phyloP scores from a whole-genome alignment of 2,329 filamentous ascomycete species.

The Saccharata proteae region DNA sequence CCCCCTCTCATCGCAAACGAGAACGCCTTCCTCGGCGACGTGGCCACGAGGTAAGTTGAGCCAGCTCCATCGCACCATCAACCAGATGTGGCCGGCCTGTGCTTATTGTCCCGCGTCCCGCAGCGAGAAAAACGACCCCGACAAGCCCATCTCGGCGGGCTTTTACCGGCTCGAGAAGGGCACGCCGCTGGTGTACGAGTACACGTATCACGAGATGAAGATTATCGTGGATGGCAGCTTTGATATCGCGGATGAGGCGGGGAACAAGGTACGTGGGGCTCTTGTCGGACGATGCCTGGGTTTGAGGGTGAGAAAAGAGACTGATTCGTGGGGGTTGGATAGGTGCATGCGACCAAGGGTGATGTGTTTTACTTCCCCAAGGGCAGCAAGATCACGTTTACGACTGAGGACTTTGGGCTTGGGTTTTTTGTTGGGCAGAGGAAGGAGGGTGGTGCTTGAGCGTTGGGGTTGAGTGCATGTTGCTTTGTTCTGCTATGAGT shows the following conservation, averaged over 20 bases:
- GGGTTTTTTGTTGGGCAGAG: constrained; percentile 42
- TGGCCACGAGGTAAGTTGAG: constrained; percentile 38
- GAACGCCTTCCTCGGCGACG: constrained; percentile 55
- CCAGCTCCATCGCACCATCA: neutral
- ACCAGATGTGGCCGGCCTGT: neutral
- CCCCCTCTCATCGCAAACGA: constrained; percentile 55
- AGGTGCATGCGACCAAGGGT: constrained; percentile 46
- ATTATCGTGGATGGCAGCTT: constrained; percentile 58
- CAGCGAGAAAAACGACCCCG: constrained; percentile 42
- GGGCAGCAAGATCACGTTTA: constrained; percentile 54
- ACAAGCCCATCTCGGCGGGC: constrained; percentile 49
- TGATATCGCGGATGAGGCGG: constrained; percentile 51
- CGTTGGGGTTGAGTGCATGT: too few species aligned
- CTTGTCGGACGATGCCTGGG: too few species aligned
- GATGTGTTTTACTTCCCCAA: constrained; percentile 61
- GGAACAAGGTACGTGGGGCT: too few species aligned
- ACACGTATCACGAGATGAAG: constrained; percentile 64
- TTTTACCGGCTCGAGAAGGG: constrained; percentile 59
- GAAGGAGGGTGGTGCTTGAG: constrained; percentile 19
- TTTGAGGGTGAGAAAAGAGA: too few species aligned
- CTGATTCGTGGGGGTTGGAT: too few species aligned
- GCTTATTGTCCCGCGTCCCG: constrained; percentile 1
- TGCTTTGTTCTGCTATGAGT: too few species aligned
- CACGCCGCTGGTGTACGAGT: constrained; percentile 54
- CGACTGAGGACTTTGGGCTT: constrained; percentile 47